Percentiles rank a stretch among this genome's conserved stretches.
phyloP scores from a whole-genome alignment of 176 grass and related monocot species.

The Olyra latifolia region DNA sequence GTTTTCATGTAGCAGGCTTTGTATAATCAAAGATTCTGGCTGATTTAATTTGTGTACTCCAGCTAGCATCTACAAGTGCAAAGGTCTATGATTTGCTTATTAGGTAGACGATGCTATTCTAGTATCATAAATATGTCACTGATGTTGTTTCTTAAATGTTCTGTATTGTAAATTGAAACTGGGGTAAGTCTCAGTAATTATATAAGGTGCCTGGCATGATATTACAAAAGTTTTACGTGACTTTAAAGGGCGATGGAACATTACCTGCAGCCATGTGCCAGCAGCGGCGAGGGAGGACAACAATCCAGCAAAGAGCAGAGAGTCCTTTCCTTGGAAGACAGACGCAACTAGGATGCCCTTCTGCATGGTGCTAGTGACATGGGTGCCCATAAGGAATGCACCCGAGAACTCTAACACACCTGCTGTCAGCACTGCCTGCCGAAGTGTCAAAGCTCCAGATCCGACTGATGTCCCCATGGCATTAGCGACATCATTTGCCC shows the following conservation, averaged over 20 bases:
- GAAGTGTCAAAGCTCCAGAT: constrained; percentile 85
- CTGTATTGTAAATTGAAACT: constrained; percentile 19
- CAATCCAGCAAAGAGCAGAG: constrained; percentile 87
- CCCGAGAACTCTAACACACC: constrained; percentile 92
- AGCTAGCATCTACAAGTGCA: constrained; percentile 23
- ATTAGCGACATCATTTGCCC: constrained; percentile 96
- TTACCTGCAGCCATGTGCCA: constrained; percentile 97
- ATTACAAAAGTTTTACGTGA: constrained; percentile 9
- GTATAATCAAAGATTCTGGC: constrained; percentile 8
- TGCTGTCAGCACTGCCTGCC: constrained; percentile 86
- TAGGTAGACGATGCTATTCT: not conserved
- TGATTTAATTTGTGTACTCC: not conserved
- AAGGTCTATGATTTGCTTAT: not conserved
- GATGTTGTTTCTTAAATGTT: constrained; percentile 11
- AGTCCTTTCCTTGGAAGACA: constrained; percentile 84
- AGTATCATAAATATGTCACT: constrained; percentile 8
- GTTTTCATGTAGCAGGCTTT: not conserved
- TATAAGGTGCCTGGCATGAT: not conserved
- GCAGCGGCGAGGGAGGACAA: constrained; percentile 90
- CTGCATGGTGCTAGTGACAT: constrained; percentile 99
- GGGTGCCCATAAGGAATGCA: constrained; percentile 94
- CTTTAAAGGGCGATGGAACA: constrained; percentile 9
- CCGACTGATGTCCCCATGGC: constrained; percentile 99
- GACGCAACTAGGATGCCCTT: constrained; percentile 89
- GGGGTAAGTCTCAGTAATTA: constrained; percentile 1